Evolutionary conservation across 2,329 filamentous ascomycete species (phyloP).

Genomic region (Diaporthe eres): DNA sequence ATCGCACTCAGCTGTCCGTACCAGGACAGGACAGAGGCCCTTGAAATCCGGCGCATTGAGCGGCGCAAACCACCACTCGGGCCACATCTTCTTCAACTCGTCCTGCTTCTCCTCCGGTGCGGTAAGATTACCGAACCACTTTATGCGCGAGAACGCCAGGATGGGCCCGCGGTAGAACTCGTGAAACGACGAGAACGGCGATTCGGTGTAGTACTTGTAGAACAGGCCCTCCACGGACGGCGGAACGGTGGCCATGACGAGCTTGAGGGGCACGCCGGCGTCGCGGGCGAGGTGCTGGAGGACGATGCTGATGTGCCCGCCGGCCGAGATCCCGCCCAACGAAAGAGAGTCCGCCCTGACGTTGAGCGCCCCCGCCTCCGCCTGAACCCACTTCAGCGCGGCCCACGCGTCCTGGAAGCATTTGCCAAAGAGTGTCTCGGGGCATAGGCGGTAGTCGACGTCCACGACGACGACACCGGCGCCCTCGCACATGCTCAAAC

Average conservation of each 20-base stretch:
- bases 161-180: constrained; percentile 53
- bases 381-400: constrained; percentile 51
- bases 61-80: constrained; percentile 53
- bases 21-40: constrained; percentile 52
- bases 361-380: constrained; percentile 48
- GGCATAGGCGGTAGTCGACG: constrained; percentile 56
- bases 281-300: constrained; percentile 56
- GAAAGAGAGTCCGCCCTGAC: constrained; percentile 53
- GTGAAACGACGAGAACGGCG: constrained; percentile 52
- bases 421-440: constrained; percentile 54
- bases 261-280: constrained; percentile 52
- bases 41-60: constrained; percentile 51
- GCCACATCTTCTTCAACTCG: constrained; percentile 48
- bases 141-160: constrained; percentile 52
- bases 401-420: constrained; percentile 55
- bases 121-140: constrained; percentile 50
- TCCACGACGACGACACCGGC: constrained; percentile 56
- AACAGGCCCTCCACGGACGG: constrained; percentile 46
- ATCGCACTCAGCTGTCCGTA: constrained; percentile 54
- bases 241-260: constrained; percentile 54
- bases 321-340: constrained; percentile 56
- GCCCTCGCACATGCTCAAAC: constrained; percentile 53
- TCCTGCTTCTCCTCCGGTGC: constrained; percentile 48
- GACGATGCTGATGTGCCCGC: constrained; percentile 52
- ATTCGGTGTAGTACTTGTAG: constrained; percentile 52